Evolutionary conservation across 2,329 filamentous ascomycete genomes (phyloP), one percentile per base, ranked within the genome.

Genomic region (Nigrospora sphaerica): DNA sequence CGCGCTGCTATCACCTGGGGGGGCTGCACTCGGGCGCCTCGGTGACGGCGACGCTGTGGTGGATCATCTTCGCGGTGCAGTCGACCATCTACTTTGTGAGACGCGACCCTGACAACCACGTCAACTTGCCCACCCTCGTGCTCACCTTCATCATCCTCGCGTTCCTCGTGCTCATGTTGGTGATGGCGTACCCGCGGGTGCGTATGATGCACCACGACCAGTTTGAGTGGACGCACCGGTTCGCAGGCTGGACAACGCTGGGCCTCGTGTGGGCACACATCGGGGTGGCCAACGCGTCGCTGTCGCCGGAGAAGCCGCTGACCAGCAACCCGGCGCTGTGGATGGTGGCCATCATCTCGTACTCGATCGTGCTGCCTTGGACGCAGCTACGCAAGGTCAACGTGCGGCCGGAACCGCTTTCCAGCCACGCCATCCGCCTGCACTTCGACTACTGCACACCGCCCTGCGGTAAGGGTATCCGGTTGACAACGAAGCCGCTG

Each of bases 221-320:
- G 48, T 91, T 88, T 58, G 86, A 91, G 65, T 65, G 78, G 35
- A 77, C 78, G 46, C 86, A 90, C 65, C 81, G 86, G 39, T 89
- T 86, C 61, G 76, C 76, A 4, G 86, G 85, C 16, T 90, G 86
- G 86, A 71, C 74, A 7, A 71, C 80, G 3, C 66, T 89, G 12
- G 71, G 14, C 14, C 34, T 36, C 34, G 34, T 12, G 34, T 38
- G 34, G 23, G 23, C 16, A 12, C 17, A n/a, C 11, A 14, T n/a
- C 19, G 34, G 34, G 9, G 39, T 45, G 14, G 34, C 34, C 19
- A 18, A 13, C 14, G 37, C 1, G 60, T 74, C 10, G 55, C 66
- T 33, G 56, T 54, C 19, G 72, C 62, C 23, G 23, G 23, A 28
- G 5, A 28, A 28, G 23, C 23, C 23, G 23, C 23, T 28, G 23